Base-by-base conservation (phyloP, 192 early-diverging fungal species). In the Backusella mclennaniae region DNA sequence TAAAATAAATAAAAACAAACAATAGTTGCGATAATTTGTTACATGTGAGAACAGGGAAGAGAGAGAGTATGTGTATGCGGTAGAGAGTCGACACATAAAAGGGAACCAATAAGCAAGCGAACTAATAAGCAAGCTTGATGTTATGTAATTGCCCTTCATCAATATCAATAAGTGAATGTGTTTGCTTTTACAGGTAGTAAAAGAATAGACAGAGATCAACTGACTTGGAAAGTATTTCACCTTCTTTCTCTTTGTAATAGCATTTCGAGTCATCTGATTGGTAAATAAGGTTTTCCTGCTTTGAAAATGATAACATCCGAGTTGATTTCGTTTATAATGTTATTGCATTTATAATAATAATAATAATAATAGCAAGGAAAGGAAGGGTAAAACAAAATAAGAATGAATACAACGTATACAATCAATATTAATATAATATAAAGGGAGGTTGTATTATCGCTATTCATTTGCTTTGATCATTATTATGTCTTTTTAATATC, bases 241-340 rank as follows among this genome's bases (percentile, higher is more conserved):
- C 2, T 56, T 19, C 6, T 56, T 21, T 56, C 21, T 53, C n/a
- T 56, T 21, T 56, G 12, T 56, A 63, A 63, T 26, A 23, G 11
- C 11, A 29, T 15, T 29, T 23, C 19, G n/a, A 14, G 26, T 29
- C 56, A 63, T 63, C 56, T 63, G 56, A 63, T 63, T 63, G 56
- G 56, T 63, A 63, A 63, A 59, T 59, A 59, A 23, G 8, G 39
- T 33, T 36, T n/a, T 41, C 73, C 73, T 74, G 19, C 46, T 35
- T 38, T 38, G 15, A 35, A 35, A 53, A 56, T 29, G 26, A 63
- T 63, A 29, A 29, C 56, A 29, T 14, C 56, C 56, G 23, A 63
- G 56, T 23, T 63, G 26, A 63, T 26, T 29, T 23, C 29, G 56
- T 63, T 63, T 63, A 29, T 63, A 29, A 59, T 63, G 15, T 6